A percentile compares a stretch with the other conserved stretches of the same genome.
These are phyloP conservation scores for Plasmodium sp. DNA, from an alignment of 169 alveolate species.

Conservation along the genomic window DNA sequence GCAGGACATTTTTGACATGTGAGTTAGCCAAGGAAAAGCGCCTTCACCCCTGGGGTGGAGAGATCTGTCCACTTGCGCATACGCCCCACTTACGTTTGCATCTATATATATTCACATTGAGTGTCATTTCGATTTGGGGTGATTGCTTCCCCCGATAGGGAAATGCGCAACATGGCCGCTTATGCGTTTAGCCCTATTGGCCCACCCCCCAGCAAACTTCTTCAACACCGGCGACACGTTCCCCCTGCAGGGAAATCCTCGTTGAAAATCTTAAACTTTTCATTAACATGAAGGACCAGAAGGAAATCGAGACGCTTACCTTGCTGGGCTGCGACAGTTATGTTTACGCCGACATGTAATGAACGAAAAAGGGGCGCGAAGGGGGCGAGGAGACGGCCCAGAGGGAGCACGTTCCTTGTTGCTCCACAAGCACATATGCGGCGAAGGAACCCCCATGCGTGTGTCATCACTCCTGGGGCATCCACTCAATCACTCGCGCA, in stretches of 20 bases:
- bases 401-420: not conserved
- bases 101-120: not conserved
- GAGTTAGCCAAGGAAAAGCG: not conserved
- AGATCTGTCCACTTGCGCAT: not conserved
- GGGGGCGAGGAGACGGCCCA: not conserved
- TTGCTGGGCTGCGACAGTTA: conserved; percentile 69
- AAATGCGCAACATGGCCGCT: not conserved
- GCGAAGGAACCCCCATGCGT: not conserved
- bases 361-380: not conserved
- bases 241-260: conserved; percentile 53
- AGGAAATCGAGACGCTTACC: conserved; percentile 68
- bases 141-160: not conserved
- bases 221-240: not conserved
- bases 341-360: conserved; percentile 75
- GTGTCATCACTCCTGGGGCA: not conserved
- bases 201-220: not conserved
- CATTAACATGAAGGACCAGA: conserved; percentile 47
- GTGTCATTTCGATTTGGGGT: not conserved
- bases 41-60: not conserved
- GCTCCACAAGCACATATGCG: not conserved
- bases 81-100: not conserved
- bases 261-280: conserved; percentile 50
- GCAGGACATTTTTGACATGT: conserved; percentile 75
- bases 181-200: not conserved
- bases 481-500: not conserved